These are phyloP conservation scores for Ogataea zsoltii DNA, from an alignment of 805 yeast genomes.

Conservation along the genomic window DNA sequence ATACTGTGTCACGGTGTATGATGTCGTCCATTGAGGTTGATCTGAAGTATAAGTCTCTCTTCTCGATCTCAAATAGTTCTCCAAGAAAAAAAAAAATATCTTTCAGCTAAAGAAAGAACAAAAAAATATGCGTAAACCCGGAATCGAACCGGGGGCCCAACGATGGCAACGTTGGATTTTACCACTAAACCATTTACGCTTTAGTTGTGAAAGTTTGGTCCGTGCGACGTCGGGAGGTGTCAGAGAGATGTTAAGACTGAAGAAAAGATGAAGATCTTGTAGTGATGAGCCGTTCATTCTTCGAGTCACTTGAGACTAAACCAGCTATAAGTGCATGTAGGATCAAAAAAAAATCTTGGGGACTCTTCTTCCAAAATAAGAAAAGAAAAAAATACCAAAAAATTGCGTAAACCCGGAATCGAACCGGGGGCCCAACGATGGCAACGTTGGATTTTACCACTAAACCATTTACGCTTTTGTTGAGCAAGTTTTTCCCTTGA, in stretches of 20 bases:
- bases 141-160: slow-evolving; percentile 30
- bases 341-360: neutral
- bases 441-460: slow-evolving; percentile 30
- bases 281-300: too few species aligned
- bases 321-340: too few species aligned
- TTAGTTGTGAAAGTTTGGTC: neutral
- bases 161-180: slow-evolving; percentile 28
- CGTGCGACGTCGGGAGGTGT: too few species aligned
- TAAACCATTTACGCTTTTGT: slow-evolving; percentile 24
- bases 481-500: neutral
- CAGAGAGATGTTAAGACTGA: too few species aligned
- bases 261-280: too few species aligned
- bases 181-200: slow-evolving; percentile 28
- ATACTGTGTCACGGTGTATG: neutral
- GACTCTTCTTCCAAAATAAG: too few species aligned
- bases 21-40: slow-evolving; percentile 1
- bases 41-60: too few species aligned
- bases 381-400: neutral
- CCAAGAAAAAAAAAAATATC: slow-evolving; percentile 3
- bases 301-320: too few species aligned
- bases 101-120: slow-evolving; percentile 1
- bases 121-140: slow-evolving; percentile 24
- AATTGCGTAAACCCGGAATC: slow-evolving; percentile 29
- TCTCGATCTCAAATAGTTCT: too few species aligned
- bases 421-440: slow-evolving; percentile 31